These are phyloP conservation scores for Neonectria neomacrospora DNA, from an alignment of 2,329 filamentous ascomycete genomes.

Conservation along the genomic window DNA sequence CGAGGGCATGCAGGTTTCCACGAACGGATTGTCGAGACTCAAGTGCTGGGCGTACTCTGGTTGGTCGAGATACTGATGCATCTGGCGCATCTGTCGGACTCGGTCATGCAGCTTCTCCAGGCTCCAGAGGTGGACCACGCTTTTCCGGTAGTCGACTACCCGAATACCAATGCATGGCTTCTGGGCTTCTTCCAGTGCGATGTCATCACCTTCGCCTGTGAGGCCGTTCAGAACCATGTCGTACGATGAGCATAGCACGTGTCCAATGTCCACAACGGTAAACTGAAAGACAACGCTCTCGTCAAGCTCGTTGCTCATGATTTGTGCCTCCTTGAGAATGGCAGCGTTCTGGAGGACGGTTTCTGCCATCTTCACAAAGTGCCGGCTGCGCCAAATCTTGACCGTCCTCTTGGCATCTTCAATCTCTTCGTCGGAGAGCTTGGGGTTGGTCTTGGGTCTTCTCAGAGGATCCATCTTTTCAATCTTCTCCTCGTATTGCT, in stretches of 20 bases:
- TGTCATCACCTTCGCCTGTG: conserved; percentile 83
- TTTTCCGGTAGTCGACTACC: conserved; percentile 89
- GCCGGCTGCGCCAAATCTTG: conserved; percentile 82
- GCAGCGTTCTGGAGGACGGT: conserved; percentile 88
- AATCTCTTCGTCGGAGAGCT: conserved; percentile 77
- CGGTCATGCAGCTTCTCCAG: conserved; percentile 90
- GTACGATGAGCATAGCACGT: conserved; percentile 91
- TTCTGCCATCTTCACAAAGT: conserved; percentile 95
- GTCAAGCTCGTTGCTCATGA: conserved; percentile 97
- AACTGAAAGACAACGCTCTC: conserved; percentile 96
- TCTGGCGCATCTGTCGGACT: conserved; percentile 91
- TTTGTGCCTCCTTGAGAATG: conserved; percentile 91
- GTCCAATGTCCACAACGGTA: conserved; percentile 87
- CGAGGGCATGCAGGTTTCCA: conserved; percentile 88
- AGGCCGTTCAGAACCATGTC: conserved; percentile 95
- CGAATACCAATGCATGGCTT: conserved; percentile 94
- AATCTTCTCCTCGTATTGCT: conserved; percentile 85
- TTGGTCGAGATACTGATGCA: conserved; percentile 95
- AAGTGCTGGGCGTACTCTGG: conserved; percentile 96
- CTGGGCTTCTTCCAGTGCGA: conserved; percentile 79
- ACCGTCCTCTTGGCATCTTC: conserved; percentile 74
- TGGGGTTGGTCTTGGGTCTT: conserved; percentile 68
- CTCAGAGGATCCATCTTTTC: conserved; percentile 77
- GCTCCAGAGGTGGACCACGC: conserved; percentile 92
- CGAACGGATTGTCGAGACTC: conserved; percentile 91